phyloP scores from a whole-genome alignment of 208 protist genomes.

The Trypanosoma lewisi region DNA sequence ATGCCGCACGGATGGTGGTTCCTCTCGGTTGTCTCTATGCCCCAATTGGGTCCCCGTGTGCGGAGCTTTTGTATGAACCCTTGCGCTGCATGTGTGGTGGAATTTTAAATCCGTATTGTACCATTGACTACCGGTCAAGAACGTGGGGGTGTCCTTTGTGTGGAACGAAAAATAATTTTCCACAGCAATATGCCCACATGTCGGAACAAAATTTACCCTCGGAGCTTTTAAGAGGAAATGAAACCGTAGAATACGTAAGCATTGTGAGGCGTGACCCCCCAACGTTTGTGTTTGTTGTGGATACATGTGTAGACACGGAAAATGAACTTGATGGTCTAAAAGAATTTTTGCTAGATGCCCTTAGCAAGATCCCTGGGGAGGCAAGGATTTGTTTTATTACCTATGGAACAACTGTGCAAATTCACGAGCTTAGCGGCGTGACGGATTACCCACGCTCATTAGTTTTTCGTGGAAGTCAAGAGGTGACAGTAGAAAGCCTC shows the following conservation, averaged over 20 bases:
- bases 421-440: conserved; percentile 73
- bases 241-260: conserved; percentile 96
- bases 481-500: conserved; percentile 62
- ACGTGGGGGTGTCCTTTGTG: conserved; percentile 96
- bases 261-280: conserved; percentile 42
- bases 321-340: conserved; percentile 93
- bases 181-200: conserved; percentile 93
- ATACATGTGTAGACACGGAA: conserved; percentile 95
- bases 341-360: conserved; percentile 89
- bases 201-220: conserved; percentile 85
- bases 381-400: conserved; percentile 96
- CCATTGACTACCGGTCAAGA: conserved; percentile 55
- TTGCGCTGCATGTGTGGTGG: conserved; percentile 92
- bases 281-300: conserved; percentile 97
- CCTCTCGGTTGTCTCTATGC: conserved; percentile 96
- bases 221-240: conserved; percentile 89
- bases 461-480: conserved; percentile 76
- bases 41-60: conserved; percentile 89
- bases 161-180: conserved; percentile 91
- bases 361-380: conserved; percentile 93
- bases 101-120: conserved; percentile 94
- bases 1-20: conserved; percentile 93
- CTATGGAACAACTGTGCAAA: conserved; percentile 95
- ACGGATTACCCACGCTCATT: conserved; percentile 83
- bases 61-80: conserved; percentile 92